These are phyloP conservation scores for Scenedesmus sp. DNA, from an alignment of 163 green algal genomes.

Conservation along the genomic window DNA sequence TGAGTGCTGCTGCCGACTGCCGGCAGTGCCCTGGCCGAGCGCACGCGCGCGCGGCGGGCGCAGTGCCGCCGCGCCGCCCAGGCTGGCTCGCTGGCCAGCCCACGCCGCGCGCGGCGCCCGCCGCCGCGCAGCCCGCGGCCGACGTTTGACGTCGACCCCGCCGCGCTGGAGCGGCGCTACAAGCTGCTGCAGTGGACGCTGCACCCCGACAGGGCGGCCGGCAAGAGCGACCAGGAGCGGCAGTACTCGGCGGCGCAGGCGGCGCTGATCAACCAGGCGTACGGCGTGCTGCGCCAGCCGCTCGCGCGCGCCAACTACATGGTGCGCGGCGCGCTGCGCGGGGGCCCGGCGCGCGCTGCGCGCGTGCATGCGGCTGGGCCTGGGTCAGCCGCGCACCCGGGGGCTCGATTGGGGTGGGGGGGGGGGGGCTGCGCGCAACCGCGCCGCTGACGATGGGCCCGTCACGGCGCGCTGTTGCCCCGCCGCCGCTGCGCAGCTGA, in stretches of 20 bases:
- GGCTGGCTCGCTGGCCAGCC: background rate
- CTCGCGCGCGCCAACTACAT: conserved; percentile 64
- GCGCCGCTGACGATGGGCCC: too few relatives aligned
- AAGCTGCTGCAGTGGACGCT: conserved; percentile 63
- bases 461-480: background rate
- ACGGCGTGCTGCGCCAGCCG: conserved; percentile 57
- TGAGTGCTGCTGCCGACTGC: too few relatives aligned
- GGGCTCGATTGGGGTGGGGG: too few relatives aligned
- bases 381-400: too few relatives aligned
- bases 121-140: conserved; percentile 35
- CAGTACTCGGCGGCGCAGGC: conserved; percentile 51
- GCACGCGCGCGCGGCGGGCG: too few relatives aligned
- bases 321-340: conserved; percentile 31
- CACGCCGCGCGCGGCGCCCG: background rate
- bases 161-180: conserved; percentile 58
- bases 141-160: conserved; percentile 51
- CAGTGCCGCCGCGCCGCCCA: too few relatives aligned
- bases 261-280: conserved; percentile 56
- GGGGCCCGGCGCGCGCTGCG: too few relatives aligned
- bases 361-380: too few relatives aligned
- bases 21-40: too few relatives aligned
- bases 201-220: conserved; percentile 59
- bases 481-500: conserved; percentile 42
- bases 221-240: conserved; percentile 43
- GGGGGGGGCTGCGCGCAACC: too few relatives aligned